These are phyloP conservation scores for Starmerella floricola DNA, from an alignment of 805 yeast genomes.

Conservation along the genomic window DNA sequence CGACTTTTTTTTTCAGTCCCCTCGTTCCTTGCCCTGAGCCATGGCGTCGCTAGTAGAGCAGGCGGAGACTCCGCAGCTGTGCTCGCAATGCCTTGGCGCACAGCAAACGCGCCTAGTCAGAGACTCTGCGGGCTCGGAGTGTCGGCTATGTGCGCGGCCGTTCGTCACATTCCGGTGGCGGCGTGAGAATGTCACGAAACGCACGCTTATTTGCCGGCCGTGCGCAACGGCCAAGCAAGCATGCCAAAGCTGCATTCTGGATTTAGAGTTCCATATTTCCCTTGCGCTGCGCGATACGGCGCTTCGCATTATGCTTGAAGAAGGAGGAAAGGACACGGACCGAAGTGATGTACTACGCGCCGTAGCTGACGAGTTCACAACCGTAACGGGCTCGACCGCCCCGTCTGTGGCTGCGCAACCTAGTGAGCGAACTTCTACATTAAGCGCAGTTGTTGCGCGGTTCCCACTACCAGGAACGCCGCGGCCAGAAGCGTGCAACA, in stretches of 20 bases:
- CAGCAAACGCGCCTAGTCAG: constrained; percentile 58
- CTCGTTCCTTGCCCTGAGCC: neutral
- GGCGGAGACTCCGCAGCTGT: constrained; percentile 48
- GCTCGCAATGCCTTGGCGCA: constrained; percentile 61
- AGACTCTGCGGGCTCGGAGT: constrained; percentile 63
- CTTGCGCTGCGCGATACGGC: constrained; percentile 69
- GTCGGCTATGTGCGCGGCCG: constrained; percentile 75
- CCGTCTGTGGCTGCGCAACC: too few relatives aligned
- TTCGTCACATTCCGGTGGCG: constrained; percentile 74
- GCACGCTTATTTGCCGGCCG: constrained; percentile 61
- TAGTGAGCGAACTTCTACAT: neutral
- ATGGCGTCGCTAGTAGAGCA: constrained; percentile 17
- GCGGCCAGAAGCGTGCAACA: constrained; percentile 33
- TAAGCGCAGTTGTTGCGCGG: neutral
- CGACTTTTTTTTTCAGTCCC: neutral
- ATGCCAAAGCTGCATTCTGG: constrained; percentile 81
- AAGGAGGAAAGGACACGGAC: constrained; percentile 9
- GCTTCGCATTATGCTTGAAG: constrained; percentile 45
- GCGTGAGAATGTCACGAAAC: constrained; percentile 36
- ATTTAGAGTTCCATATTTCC: constrained; percentile 71
- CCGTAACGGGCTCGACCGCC: too few relatives aligned
- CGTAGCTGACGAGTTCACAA: neutral
- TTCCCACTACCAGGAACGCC: constrained; percentile 2
- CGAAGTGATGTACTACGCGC: constrained; percentile 3
- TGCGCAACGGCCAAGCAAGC: constrained; percentile 73